phyloP scores from a whole-genome alignment of 2,329 filamentous ascomycete species.

The Furcasterigmium sp. region DNA sequence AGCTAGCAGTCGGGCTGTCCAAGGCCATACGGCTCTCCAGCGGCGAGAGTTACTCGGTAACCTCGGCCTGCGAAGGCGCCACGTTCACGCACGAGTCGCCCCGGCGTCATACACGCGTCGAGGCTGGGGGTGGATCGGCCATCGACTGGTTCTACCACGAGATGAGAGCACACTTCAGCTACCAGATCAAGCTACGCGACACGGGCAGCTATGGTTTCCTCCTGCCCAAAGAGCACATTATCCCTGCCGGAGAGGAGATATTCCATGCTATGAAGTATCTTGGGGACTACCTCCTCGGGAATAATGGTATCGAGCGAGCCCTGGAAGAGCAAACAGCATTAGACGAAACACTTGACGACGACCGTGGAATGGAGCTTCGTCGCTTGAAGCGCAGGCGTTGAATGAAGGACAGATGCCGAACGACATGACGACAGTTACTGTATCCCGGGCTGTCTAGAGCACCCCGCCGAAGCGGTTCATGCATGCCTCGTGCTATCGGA shows the following conservation, averaged over 20 bases:
- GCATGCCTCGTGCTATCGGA: slow-evolving; percentile 5
- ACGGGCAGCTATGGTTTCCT: slow-evolving; percentile 93
- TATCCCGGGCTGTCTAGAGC: too few species aligned
- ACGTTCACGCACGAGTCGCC: slow-evolving; percentile 26
- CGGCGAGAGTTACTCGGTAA: slow-evolving; percentile 70
- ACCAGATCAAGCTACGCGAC: slow-evolving; percentile 91
- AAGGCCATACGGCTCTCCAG: slow-evolving; percentile 82
- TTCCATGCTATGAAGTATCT: slow-evolving; percentile 80
- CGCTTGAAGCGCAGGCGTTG: slow-evolving; percentile 20
- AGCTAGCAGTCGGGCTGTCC: slow-evolving; percentile 79
- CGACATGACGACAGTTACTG: too few species aligned
- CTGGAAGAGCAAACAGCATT: neutral
- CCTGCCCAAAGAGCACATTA: slow-evolving; percentile 77
- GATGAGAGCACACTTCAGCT: slow-evolving; percentile 74
- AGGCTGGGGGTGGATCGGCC: slow-evolving; percentile 75
- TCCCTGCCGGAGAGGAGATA: slow-evolving; percentile 84
- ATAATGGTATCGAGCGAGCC: slow-evolving; percentile 56
- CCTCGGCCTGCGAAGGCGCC: slow-evolving; percentile 82
- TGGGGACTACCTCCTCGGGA: slow-evolving; percentile 70
- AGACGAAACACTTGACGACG: neutral
- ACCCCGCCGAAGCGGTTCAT: too few species aligned
- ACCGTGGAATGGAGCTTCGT: slow-evolving; percentile 21
- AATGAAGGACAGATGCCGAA: slow-evolving; percentile 3
- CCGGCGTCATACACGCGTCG: slow-evolving; percentile 44
- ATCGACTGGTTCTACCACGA: slow-evolving; percentile 97